Base-by-base conservation (phyloP, 1,284 basidiomycete species). In the Tylopilus sp. region DNA sequence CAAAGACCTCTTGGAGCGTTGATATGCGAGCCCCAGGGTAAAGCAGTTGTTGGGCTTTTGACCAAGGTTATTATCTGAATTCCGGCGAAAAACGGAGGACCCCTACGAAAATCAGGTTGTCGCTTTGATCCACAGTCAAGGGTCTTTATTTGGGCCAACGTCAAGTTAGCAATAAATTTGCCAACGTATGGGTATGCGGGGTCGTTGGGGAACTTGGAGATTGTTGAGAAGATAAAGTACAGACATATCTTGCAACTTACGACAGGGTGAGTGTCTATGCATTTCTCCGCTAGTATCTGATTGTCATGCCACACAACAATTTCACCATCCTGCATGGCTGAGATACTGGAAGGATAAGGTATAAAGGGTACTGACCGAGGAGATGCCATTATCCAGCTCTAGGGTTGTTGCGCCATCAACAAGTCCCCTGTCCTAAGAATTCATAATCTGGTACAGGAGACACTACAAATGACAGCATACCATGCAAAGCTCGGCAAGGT, bases 291-390 rank as follows among this genome's bases (percentile, higher is more conserved):
- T 3, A 80, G 78, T 71, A 93, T 89, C 61, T 83, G 82, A 77
- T 90, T 88, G 77, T 94, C 92, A 74, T 94, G 92, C 90, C 91
- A 93, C 6, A 94, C 90, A 52, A 94, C 83, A 17, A 91, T 88
- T 55, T 87, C 84, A 21, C 90, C 90, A 75, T 93, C 92, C 88
- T 91, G 54, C 45, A 50, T 55, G 53, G 45, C 73, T 77, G 59
- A 70, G 68, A 50, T 39, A 14, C 27, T 19, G 17, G 37, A 31
- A n/a, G n/a, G 39, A 48, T 21, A n/a, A 34, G 31, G 25, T 8
- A 12, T 25, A 27, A 48, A 41, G n/a, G 19, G 9, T 35, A 62
- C 77, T 70, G 61, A 87, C 90, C 82, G 87, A 88, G 5, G 92
- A 91, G 64, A 93, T 85, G 9, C 90, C 90, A 74, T 92, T 91